Conservation (phyloP, 1,284 basidiomycete species). For the Apiotrichum siamense region DNA sequence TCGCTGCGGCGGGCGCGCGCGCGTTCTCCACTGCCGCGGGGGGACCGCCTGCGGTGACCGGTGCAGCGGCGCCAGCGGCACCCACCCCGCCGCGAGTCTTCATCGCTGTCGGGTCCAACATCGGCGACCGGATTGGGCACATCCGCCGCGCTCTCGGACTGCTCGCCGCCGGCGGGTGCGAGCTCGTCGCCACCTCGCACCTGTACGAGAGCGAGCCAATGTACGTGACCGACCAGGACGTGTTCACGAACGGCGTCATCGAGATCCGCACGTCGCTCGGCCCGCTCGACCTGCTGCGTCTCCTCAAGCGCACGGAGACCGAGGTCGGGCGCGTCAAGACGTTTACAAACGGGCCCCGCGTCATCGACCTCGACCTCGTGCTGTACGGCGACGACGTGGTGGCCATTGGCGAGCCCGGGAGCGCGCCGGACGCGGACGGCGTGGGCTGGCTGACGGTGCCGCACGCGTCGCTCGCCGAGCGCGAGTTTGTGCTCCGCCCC, state of each 20-base stretch:
- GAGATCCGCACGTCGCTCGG: constrained; percentile 70
- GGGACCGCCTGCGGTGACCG: background rate
- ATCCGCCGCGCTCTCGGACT: constrained; percentile 64
- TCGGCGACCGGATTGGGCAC: constrained; percentile 80
- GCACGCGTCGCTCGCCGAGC: constrained; percentile 71
- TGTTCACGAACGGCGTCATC: constrained; percentile 86
- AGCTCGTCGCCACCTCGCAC: constrained; percentile 73
- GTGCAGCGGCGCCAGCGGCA: background rate
- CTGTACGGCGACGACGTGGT: constrained; percentile 65
- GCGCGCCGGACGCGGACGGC: constrained; percentile 50
- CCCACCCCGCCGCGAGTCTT: constrained; percentile 48
- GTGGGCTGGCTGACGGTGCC: constrained; percentile 66
- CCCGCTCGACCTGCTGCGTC: constrained; percentile 58
- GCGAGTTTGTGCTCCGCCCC: constrained; percentile 89
- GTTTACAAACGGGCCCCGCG: constrained; percentile 78
- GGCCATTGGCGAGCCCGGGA: constrained; percentile 53
- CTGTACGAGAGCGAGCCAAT: constrained; percentile 92
- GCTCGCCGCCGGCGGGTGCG: constrained; percentile 34
- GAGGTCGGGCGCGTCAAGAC: constrained; percentile 75
- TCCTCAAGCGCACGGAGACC: constrained; percentile 70
- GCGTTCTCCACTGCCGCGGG: background rate
- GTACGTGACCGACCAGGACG: constrained; percentile 87
- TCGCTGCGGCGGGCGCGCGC: background rate
- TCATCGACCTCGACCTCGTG: constrained; percentile 86
- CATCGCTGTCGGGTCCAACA: constrained; percentile 82